A percentile compares a stretch with the other conserved stretches of the same genome.
phyloP scores from a whole-genome alignment of 1,284 basidiomycete genomes.

The Cystobasidium pallidum region DNA sequence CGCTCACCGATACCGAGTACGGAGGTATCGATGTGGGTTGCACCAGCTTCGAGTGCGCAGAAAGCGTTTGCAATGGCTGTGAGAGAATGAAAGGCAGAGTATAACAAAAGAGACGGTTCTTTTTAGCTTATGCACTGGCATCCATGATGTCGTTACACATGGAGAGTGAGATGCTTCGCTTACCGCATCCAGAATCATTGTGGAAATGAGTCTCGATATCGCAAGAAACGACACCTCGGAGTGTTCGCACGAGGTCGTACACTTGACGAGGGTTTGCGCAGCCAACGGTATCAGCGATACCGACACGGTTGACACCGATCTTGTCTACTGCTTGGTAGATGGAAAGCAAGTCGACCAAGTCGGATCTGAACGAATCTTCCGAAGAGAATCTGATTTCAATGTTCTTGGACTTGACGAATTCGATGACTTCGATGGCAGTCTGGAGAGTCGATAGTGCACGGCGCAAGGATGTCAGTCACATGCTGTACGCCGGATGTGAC shows the following conservation, averaged over 20 bases:
- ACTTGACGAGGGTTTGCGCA: constrained; percentile 99
- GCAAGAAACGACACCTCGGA: constrained; percentile 91
- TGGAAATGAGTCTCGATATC: constrained; percentile 99
- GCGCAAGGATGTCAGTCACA: too few relatives aligned
- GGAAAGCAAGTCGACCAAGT: constrained; percentile 95
- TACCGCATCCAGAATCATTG: constrained; percentile 90
- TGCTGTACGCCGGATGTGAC: too few relatives aligned
- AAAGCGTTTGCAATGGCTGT: constrained; percentile 99
- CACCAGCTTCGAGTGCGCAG: constrained; percentile 96
- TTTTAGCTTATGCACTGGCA: not conserved
- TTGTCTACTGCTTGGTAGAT: constrained; percentile 99
- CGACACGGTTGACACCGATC: constrained; percentile 98
- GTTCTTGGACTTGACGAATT: constrained; percentile 99
- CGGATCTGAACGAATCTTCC: constrained; percentile 99
- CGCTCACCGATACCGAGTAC: constrained; percentile 96
- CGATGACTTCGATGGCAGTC: constrained; percentile 89
- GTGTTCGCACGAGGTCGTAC: constrained; percentile 95
- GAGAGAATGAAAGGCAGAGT: constrained; percentile 22
- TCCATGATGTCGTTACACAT: too few relatives aligned
- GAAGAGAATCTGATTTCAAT: constrained; percentile 99
- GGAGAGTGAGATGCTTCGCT: constrained; percentile 56
- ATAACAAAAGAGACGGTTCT: too few relatives aligned
- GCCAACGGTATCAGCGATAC: constrained; percentile 98
- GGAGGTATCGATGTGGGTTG: constrained; percentile 97
- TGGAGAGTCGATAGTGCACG: too few relatives aligned